phyloP scores from a whole-genome alignment of 2,329 filamentous ascomycete genomes.

The Botryotinia globosa region DNA sequence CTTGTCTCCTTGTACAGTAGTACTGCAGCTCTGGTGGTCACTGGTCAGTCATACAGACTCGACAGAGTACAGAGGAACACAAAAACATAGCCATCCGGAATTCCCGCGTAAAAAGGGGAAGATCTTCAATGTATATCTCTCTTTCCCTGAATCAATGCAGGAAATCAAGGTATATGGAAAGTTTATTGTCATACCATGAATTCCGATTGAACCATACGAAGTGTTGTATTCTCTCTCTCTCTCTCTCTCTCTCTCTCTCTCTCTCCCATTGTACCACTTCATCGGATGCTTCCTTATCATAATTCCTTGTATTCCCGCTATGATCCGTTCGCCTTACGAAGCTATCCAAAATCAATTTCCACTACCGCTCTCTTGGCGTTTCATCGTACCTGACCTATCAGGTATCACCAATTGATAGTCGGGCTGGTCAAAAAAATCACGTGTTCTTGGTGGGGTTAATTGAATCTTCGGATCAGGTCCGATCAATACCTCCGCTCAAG shows the following conservation, averaged over 20 bases:
- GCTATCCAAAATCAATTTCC: neutral
- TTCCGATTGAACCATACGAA: neutral
- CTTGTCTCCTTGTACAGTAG: neutral
- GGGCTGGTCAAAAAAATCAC: too few relatives aligned
- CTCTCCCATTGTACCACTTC: neutral
- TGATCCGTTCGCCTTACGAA: constrained; percentile 4
- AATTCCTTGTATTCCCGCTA: neutral
- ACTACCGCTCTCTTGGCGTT: neutral
- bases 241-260: neutral
- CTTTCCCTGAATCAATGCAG: neutral
- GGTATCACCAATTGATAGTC: neutral
- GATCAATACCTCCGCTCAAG: neutral
- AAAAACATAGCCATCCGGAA: neutral
- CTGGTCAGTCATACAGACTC: neutral
- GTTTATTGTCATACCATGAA: neutral
- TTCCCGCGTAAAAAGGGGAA: constrained; percentile 9
- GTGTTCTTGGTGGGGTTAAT: constrained; percentile 10
- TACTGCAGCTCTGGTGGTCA: neutral
- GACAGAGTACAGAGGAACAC: neutral
- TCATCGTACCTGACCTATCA: constrained; percentile 13
- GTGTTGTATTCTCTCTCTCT: neutral
- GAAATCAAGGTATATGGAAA: neutral
- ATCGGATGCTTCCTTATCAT: neutral
- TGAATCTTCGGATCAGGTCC: neutral
- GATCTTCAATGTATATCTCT: neutral